Base-by-base conservation (phyloP, 495 filamentous ascomycete genomes). In the Tuber borchii region DNA sequence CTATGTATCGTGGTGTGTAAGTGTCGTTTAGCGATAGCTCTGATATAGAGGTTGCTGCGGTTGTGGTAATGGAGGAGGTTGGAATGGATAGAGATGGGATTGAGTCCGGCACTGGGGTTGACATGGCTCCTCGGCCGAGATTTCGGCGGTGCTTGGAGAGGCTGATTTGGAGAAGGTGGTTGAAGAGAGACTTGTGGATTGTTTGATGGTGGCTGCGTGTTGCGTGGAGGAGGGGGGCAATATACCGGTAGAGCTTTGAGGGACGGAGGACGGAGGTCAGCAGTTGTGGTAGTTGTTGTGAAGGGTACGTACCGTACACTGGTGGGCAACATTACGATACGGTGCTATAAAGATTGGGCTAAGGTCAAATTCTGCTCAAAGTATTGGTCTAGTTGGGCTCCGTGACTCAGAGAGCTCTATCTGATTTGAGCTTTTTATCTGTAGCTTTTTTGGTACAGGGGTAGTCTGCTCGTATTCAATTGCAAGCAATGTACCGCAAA, bases 11-110 rank as follows among this genome's bases (percentile, higher is more conserved):
- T 22, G 77, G 79, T 1, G 43, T 77, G 73, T 83, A 83, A 26
- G 56, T 88, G 89, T 91, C 75, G 8, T 37, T 31, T 19, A 75
- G 39, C 1, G 70, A 61, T 34, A 73, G 46, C 16, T 73, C 73
- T 4, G 78, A 76, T 43, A 79, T 20, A 14, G 73, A 75, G 12
- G 73, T 75, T 44, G 61, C 69, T 70, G 73, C 73, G 22, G 77
- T 73, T 42, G 65, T 51, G 45, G 14, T 6, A 45, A 68, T 71
- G 45, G 78, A 79, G 61, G 45, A 76, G 39, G 26, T 68, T 71
- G 31, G 76, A 70, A 42, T 46, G 17, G 26, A 69, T 44, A 76
- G 56, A 34, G 76, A 22, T 72, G 39, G 40, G 44, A 44, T 71
- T 61, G 43, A 9, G 17, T 39, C 69, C 19, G 77, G 69, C 72